Evolutionary conservation across 2,329 filamentous ascomycete genomes (phyloP).

Genomic region (Colletotrichum tofieldiae): DNA sequence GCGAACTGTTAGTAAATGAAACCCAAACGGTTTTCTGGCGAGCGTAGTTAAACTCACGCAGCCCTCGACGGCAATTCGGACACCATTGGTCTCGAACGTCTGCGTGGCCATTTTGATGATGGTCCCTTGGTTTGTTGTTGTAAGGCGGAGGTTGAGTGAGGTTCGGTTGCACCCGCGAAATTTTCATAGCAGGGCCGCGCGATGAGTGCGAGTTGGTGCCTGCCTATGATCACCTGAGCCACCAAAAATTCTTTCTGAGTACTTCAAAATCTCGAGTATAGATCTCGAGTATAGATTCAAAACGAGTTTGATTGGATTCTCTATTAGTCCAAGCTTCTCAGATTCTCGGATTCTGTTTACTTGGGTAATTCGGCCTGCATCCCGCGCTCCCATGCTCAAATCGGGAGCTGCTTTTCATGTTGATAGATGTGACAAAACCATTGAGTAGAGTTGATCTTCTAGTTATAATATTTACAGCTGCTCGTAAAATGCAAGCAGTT

Average conservation of each 20-base stretch:
- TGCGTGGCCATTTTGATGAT: conserved; percentile 50
- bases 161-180: conserved; percentile 29
- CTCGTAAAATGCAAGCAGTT: conserved; percentile 59
- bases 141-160: conserved; percentile 27
- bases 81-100: conserved; percentile 59
- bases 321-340: no score
- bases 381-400: not conserved
- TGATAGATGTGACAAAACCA: not conserved
- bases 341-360: not conserved
- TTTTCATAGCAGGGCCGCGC: conserved; percentile 18
- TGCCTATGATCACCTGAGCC: not conserved
- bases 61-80: conserved; percentile 88
- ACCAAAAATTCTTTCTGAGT: not conserved
- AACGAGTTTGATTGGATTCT: no score
- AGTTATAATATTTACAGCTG: conserved; percentile 13
- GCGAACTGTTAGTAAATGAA: conserved; percentile 17
- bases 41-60: conserved; percentile 73
- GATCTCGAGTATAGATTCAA: not conserved
- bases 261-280: no score
- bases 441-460: not conserved
- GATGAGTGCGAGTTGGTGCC: not conserved
- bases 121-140: conserved; percentile 30
- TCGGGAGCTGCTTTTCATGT: not conserved
- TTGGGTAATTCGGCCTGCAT: not conserved
- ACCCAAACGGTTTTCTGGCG: not conserved